phyloP scores from a whole-genome alignment of 75 land plant genomes.

The Selaginella moellendorffii region DNA sequence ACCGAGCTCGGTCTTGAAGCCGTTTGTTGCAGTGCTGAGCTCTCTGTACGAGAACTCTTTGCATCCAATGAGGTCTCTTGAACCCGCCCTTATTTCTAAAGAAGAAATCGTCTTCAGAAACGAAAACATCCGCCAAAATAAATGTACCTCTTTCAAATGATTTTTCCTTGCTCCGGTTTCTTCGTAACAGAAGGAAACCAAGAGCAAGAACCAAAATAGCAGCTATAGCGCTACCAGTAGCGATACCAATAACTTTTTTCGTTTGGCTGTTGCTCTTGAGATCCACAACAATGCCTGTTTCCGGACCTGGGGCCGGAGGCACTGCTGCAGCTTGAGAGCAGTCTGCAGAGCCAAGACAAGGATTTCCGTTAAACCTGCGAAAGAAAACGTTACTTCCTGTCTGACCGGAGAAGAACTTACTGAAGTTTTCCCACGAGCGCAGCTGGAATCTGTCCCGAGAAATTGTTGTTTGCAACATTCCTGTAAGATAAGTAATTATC shows the following conservation, averaged over 20 bases:
- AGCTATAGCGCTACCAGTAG: slow-evolving; percentile 20
- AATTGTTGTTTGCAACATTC: slow-evolving; percentile 54
- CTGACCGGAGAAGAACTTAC: slow-evolving; percentile 31
- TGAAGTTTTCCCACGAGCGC: too few species aligned
- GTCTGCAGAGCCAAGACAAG: not conserved
- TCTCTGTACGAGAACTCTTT: slow-evolving; percentile 40
- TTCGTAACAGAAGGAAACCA: slow-evolving; percentile 12
- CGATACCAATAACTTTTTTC: slow-evolving; percentile 32
- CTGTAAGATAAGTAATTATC: slow-evolving; percentile 16
- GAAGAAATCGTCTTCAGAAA: slow-evolving; percentile 4
- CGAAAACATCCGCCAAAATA: not conserved
- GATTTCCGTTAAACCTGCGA: not conserved
- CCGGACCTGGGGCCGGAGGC: slow-evolving; percentile 37
- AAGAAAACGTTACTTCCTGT: slow-evolving; percentile 24
- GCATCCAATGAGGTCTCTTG: slow-evolving; percentile 33
- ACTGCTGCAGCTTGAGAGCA: not conserved
- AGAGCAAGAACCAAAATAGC: slow-evolving; percentile 15
- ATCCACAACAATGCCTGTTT: too few species aligned
- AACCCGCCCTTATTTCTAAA: slow-evolving; percentile 20
- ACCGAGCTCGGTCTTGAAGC: slow-evolving; percentile 49
- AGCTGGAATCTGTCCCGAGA: slow-evolving; percentile 40
- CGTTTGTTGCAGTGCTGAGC: slow-evolving; percentile 46
- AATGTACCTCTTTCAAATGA: not conserved
- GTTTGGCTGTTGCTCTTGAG: too few species aligned
- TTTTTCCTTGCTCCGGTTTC: slow-evolving; percentile 19